Base-by-base conservation (phyloP, 176 grass and related monocot genomes). In the Tillandsia fasciculata region DNA sequence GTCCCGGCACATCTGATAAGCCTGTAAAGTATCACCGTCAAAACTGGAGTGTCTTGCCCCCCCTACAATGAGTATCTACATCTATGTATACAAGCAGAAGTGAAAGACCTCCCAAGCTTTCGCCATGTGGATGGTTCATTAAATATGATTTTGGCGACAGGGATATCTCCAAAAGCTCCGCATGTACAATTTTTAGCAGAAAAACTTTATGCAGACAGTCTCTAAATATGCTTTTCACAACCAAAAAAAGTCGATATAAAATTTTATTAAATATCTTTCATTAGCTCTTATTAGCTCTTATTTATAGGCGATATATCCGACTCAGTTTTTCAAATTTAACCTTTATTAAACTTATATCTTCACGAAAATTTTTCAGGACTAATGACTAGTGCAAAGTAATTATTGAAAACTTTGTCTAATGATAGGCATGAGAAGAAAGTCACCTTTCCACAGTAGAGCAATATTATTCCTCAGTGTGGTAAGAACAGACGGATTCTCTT, bases 401-500 rank as follows among this genome's bases (percentile, higher is more conserved):
- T 70, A 47, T 3, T 8, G 59, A 68, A 12, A 10, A 68, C 22
- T 13, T 26, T 49, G 12, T 11, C 72, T 72, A 75, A 63, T 51
- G 11, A 49, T 67, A 49, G 77, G 58, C 10, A 50, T 9, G 51
- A 11, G 66, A 77, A 12, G 47, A 66, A 57, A 28, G 57, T 67
- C 67, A 96, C 86, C 86, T 89, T 81, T 72, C 63, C 79, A 79
- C 52, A 92, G 53, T 70, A 78, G 71, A 81, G 70, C 71, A 81
- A 92, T 78, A 26, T 92, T 96, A 69, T 53, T 78, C 64, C 83
- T 92, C 64, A 96, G 81, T 53, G 70, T 73, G 67, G 64, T 49
- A 56, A 96, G 89, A 81, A 87, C 72, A 69, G 83, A 87, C 3
- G 81, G 93, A 87, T 92, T 96, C 53, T 70, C 83, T 78, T 96